Conservation (phyloP, 495 filamentous ascomycete genomes). For the Astrothelium macrocarpum region DNA sequence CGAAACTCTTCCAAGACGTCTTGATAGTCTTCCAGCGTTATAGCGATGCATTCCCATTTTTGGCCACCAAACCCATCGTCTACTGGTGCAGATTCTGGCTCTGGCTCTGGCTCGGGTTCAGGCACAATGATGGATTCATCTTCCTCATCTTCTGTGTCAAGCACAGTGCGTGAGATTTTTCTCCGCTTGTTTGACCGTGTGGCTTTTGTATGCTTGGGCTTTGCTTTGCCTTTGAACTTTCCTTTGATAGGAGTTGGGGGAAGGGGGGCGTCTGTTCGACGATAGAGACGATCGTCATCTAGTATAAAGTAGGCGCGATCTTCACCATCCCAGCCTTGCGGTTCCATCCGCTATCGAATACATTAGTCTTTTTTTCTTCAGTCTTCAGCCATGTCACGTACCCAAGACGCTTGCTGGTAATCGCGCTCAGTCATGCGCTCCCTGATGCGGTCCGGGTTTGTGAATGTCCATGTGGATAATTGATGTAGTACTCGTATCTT, state of each 20-base stretch:
- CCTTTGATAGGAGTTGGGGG: conserved; percentile 42
- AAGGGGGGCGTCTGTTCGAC: conserved; percentile 56
- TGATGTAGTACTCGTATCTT: conserved; percentile 88
- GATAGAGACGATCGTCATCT: conserved; percentile 89
- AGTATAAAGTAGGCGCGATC: conserved; percentile 82
- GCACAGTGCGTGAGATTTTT: conserved; percentile 45
- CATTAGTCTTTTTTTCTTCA: background rate
- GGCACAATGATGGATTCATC: conserved; percentile 36
- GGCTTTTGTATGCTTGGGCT: conserved; percentile 46
- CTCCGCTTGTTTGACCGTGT: conserved; percentile 64
- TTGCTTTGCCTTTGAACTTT: conserved; percentile 51
- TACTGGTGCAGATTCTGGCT: conserved; percentile 33
- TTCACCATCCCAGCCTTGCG: conserved; percentile 76
- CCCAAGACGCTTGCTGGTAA: conserved; percentile 74
- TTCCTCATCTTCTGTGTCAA: conserved; percentile 44
- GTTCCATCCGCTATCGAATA: conserved; percentile 67
- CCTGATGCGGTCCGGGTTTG: conserved; percentile 72
- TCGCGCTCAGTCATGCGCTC: conserved; percentile 81
- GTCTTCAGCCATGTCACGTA: conserved; percentile 33
- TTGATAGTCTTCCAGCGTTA: conserved; percentile 67
- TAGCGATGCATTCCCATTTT: conserved; percentile 86
- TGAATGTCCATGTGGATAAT: conserved; percentile 82
- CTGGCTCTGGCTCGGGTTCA: conserved; percentile 26
- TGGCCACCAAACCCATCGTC: conserved; percentile 53
- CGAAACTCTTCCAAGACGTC: conserved; percentile 59